Percentiles rank a stretch among this genome's conserved stretches.
phyloP scores from a whole-genome alignment of 2,329 filamentous ascomycete genomes.

The Beauveria medogensis region DNA sequence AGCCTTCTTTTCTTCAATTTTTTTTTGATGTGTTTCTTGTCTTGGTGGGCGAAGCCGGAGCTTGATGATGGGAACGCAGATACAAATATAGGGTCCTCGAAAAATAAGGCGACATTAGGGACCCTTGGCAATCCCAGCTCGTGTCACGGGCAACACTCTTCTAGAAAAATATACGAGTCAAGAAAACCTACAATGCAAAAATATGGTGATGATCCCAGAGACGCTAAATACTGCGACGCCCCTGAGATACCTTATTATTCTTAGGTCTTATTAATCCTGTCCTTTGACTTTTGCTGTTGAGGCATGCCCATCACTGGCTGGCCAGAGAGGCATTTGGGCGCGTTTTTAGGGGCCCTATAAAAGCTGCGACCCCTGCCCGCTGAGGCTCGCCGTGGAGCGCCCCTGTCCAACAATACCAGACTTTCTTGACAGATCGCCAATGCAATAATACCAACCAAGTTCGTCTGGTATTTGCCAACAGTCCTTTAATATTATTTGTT shows the following conservation, averaged over 20 bases:
- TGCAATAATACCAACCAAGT: not conserved
- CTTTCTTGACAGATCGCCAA: not conserved
- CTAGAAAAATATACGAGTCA: not conserved
- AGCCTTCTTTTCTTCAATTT: not conserved
- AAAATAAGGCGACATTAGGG: not conserved
- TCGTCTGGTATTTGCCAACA: slow-evolving; percentile 2
- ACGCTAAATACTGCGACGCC: too few relatives aligned
- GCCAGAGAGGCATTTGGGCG: too few relatives aligned
- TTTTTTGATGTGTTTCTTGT: not conserved
- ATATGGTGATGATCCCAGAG: not conserved
- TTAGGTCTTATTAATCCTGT: not conserved
- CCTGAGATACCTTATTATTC: not conserved
- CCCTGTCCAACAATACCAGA: not conserved
- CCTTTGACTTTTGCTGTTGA: not conserved
- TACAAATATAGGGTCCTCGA: not conserved
- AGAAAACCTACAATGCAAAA: not conserved
- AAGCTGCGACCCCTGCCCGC: not conserved
- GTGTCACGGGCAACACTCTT: not conserved
- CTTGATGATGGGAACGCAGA: not conserved
- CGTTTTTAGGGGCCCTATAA: too few relatives aligned
- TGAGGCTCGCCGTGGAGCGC: not conserved
- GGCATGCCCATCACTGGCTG: not conserved
- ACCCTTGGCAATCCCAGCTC: not conserved
- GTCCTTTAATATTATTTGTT: not conserved
- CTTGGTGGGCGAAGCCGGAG: not conserved